phyloP scores from a whole-genome alignment of 441 rosid species.

The Gossypium davidsonii region DNA sequence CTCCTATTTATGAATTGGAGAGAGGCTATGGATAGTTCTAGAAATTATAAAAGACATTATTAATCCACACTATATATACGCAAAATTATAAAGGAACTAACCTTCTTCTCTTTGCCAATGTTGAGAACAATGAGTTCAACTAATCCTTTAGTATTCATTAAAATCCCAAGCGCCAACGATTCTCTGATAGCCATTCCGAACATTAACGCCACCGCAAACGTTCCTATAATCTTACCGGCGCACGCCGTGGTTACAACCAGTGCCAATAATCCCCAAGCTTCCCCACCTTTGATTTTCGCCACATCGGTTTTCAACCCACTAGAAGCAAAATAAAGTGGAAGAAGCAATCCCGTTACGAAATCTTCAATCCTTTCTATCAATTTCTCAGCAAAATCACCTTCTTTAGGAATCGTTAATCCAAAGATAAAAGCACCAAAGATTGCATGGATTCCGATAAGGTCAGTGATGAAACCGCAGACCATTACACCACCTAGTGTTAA shows the following conservation, averaged over 20 bases:
- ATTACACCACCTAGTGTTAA: constrained; percentile 43
- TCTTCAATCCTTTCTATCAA: constrained; percentile 50
- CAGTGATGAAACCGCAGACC: constrained; percentile 24
- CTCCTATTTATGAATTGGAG: no score
- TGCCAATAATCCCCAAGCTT: constrained; percentile 45
- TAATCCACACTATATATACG: no score
- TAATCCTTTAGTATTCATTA: constrained; percentile 55
- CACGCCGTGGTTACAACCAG: constrained; percentile 49
- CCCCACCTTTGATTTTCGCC: constrained; percentile 31
- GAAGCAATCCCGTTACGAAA: constrained; percentile 42
- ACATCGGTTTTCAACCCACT: constrained; percentile 56
- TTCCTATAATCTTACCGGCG: constrained; percentile 49
- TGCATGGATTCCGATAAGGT: constrained; percentile 49
- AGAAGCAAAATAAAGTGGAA: constrained; percentile 58
- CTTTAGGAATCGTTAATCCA: constrained; percentile 51
- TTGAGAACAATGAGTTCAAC: constrained; percentile 53
- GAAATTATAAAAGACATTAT: no score
- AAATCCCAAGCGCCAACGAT: constrained; percentile 40
- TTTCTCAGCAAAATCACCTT: constrained; percentile 39
- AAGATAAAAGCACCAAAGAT: constrained; percentile 53
- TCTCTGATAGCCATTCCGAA: constrained; percentile 40
- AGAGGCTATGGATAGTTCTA: no score
- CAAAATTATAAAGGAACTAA: not conserved
- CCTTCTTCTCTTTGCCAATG: constrained; percentile 53
- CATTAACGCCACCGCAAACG: constrained; percentile 43